Conservation (phyloP, 2,329 filamentous ascomycete species). For the Claviceps arundinis region DNA sequence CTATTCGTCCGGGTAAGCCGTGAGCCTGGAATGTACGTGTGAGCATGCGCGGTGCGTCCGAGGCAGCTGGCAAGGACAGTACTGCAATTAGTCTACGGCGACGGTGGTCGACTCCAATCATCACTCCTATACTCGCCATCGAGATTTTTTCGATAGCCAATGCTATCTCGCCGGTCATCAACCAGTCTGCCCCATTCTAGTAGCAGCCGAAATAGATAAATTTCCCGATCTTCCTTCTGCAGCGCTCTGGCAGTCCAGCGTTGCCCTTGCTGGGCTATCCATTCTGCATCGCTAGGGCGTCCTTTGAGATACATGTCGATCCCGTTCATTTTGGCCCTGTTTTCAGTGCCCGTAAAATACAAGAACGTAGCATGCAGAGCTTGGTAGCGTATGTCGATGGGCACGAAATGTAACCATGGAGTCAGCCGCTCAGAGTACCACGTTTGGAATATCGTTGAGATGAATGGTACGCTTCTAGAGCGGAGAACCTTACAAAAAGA, state of each 20-base stretch:
- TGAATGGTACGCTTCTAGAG: conserved; percentile 54
- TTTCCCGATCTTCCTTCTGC: conserved; percentile 61
- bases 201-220: conserved; percentile 66
- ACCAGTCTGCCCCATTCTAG: conserved; percentile 64
- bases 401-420: conserved; percentile 72
- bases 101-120: conserved; percentile 14
- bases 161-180: conserved; percentile 42
- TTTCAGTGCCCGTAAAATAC: conserved; percentile 54
- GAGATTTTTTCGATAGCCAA: conserved; percentile 22
- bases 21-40: not conserved
- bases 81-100: not conserved
- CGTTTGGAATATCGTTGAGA: conserved; percentile 59
- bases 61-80: not conserved
- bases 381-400: conserved; percentile 60
- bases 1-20: not conserved
- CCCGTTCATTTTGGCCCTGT: conserved; percentile 27
- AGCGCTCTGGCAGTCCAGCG: conserved; percentile 52
- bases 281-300: conserved; percentile 39
- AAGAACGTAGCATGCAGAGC: conserved; percentile 60
- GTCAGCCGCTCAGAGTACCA: conserved; percentile 66
- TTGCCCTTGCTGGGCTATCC: conserved; percentile 52
- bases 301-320: conserved; percentile 32
- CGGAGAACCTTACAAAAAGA: conserved; percentile 49
- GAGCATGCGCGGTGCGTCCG: not conserved
- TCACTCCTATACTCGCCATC: conserved; percentile 17